Conservation (phyloP, 1,284 basidiomycete genomes). For the Agaricales sp. region DNA sequence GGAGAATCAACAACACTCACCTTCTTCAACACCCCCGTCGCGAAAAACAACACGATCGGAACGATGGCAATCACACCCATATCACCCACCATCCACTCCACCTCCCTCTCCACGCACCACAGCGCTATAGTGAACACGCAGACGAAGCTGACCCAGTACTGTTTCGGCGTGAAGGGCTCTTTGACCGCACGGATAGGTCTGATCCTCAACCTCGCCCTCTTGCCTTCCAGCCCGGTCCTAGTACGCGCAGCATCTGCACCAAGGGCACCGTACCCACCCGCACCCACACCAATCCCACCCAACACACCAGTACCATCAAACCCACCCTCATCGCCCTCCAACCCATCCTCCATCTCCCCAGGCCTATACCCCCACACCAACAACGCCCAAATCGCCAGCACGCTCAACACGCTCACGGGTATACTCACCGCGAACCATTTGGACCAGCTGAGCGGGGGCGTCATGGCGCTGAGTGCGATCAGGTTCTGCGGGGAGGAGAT, state of each 20-base stretch:
- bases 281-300: neutral
- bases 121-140: conserved; percentile 82
- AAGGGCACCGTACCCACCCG: neutral
- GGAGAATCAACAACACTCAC: conserved; percentile 25
- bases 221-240: conserved; percentile 42
- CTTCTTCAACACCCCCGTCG: conserved; percentile 90
- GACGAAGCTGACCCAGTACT: conserved; percentile 86
- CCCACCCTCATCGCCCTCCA: neutral
- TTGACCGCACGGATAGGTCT: conserved; percentile 72
- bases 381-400: conserved; percentile 87
- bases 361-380: conserved; percentile 80
- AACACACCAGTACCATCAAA: neutral
- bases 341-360: conserved; percentile 53
- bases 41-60: conserved; percentile 92
- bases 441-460: conserved; percentile 80
- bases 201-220: conserved; percentile 52
- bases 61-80: conserved; percentile 98
- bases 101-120: conserved; percentile 85
- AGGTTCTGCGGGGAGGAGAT: conserved; percentile 96
- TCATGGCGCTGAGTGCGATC: conserved; percentile 87
- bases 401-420: conserved; percentile 80
- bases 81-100: conserved; percentile 80
- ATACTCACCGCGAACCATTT: conserved; percentile 93
- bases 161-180: conserved; percentile 74
- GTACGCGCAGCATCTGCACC: no score